Evolutionary conservation across 306 rosid genomes (phyloP).

Genomic region (Trifolium repens): DNA sequence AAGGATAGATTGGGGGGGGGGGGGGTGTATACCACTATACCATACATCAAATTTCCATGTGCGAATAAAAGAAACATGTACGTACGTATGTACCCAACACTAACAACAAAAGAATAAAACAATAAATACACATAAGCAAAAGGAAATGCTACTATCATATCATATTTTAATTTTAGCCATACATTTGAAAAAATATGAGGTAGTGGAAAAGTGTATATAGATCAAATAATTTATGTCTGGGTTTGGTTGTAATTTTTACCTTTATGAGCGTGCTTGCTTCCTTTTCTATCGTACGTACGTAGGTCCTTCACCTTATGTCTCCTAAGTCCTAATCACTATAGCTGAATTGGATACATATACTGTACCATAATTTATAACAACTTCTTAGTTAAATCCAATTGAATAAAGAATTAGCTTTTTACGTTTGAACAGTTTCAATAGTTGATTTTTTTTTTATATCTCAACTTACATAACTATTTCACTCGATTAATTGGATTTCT

Average conservation of each 20-base stretch:
- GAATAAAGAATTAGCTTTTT: not conserved
- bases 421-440: not conserved
- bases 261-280: not conserved
- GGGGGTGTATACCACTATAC: no score
- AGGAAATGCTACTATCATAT: not conserved
- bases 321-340: not conserved
- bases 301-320: not conserved
- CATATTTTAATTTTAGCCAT: not conserved
- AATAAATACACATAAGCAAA: conserved; percentile 6
- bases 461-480: no score
- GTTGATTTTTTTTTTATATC: not conserved
- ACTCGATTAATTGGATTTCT: no score
- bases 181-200: not conserved
- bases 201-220: not conserved
- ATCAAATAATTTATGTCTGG: not conserved
- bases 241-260: not conserved
- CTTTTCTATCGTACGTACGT: not conserved
- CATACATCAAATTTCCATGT: conserved; percentile 10
- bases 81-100: not conserved
- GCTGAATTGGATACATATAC: not conserved
- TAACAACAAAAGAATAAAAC: conserved; percentile 8
- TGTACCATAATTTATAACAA: not conserved
- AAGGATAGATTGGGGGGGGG: not conserved
- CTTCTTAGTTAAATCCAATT: not conserved
- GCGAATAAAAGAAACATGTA: not conserved